Conservation (phyloP, 306 rosid genomes). For the Sphenostylis stenocarpa region DNA sequence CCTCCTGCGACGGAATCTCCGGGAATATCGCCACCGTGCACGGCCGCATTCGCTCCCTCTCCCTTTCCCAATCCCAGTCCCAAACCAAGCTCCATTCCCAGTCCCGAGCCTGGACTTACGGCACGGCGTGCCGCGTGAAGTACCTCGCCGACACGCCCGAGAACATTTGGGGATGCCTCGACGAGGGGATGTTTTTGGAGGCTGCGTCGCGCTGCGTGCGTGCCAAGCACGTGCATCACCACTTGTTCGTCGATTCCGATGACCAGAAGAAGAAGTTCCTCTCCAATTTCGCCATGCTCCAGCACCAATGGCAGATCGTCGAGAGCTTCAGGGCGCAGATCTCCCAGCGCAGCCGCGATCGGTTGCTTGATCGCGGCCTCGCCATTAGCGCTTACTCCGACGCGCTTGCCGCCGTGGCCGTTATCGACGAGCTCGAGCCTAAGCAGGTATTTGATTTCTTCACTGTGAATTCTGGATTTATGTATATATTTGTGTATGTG, state of each 20-base stretch:
- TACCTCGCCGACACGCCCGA: slow-evolving; percentile 91
- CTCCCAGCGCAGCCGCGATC: slow-evolving; percentile 90
- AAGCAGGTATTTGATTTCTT: slow-evolving; percentile 44
- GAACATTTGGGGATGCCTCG: slow-evolving; percentile 97
- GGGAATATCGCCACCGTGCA: slow-evolving; percentile 66
- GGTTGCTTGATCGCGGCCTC: slow-evolving; percentile 73
- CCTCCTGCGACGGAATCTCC: slow-evolving; percentile 65
- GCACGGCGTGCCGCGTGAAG: slow-evolving; percentile 87
- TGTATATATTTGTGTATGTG: slow-evolving; percentile 5
- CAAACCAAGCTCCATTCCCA: slow-evolving; percentile 39
- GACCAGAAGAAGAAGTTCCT: slow-evolving; percentile 47
- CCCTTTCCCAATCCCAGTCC: slow-evolving; percentile 43
- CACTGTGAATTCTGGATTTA: neutral
- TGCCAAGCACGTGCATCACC: slow-evolving; percentile 72
- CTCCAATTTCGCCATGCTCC: slow-evolving; percentile 79
- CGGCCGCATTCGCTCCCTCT: slow-evolving; percentile 59
- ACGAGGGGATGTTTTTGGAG: slow-evolving; percentile 92
- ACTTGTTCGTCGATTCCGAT: slow-evolving; percentile 31
- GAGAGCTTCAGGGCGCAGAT: slow-evolving; percentile 90
- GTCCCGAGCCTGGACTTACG: slow-evolving; percentile 60
- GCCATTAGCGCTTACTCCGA: slow-evolving; percentile 64
- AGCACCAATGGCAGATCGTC: slow-evolving; percentile 98
- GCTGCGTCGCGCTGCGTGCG: slow-evolving; percentile 81
- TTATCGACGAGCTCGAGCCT: slow-evolving; percentile 77
- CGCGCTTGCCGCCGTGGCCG: slow-evolving; percentile 82